A percentile compares a stretch with the other conserved stretches of the same genome.
Conservation (phyloP, 345 rosid species). For the Abelmoschus esculentus region DNA sequence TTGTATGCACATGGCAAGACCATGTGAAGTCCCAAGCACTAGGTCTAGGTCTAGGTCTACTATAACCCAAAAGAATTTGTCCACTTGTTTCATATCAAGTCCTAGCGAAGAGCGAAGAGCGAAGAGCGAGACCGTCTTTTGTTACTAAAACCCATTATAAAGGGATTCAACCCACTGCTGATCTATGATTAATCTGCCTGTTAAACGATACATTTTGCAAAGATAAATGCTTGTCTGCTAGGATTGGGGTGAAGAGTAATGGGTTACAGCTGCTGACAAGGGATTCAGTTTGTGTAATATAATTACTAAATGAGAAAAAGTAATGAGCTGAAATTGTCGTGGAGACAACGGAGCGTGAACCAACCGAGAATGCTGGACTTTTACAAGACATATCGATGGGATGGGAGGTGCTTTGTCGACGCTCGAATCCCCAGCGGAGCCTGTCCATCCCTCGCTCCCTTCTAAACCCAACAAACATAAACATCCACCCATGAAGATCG, state of each 20-base stretch:
- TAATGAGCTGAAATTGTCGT: slow-evolving; percentile 10
- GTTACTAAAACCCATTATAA: not conserved
- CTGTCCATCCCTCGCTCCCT: slow-evolving; percentile 28
- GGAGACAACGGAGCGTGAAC: slow-evolving; percentile 31
- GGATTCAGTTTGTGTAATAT: too few relatives aligned
- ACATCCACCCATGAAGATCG: slow-evolving; percentile 4
- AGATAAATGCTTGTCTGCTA: too few relatives aligned
- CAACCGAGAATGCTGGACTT: slow-evolving; percentile 26
- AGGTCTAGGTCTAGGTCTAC: too few relatives aligned
- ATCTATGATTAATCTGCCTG: not conserved
- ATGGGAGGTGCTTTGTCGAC: slow-evolving; percentile 18
- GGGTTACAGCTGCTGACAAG: not conserved
- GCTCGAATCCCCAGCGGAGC: slow-evolving; percentile 29
- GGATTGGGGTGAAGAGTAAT: too few relatives aligned
- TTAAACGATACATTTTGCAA: too few relatives aligned
- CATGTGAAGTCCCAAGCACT: not conserved
- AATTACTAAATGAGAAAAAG: not conserved
- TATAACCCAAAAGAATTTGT: not conserved
- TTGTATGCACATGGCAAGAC: not conserved
- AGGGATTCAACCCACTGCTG: not conserved
- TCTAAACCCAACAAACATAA: slow-evolving; percentile 15
- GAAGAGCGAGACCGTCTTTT: too few relatives aligned
- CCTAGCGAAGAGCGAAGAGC: too few relatives aligned
- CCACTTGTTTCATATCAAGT: not conserved
- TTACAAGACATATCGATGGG: slow-evolving; percentile 21